Evolutionary conservation across 441 rosid genomes (phyloP), one percentile per base, ranked within the genome.

Genomic region (Sinapis alba): DNA sequence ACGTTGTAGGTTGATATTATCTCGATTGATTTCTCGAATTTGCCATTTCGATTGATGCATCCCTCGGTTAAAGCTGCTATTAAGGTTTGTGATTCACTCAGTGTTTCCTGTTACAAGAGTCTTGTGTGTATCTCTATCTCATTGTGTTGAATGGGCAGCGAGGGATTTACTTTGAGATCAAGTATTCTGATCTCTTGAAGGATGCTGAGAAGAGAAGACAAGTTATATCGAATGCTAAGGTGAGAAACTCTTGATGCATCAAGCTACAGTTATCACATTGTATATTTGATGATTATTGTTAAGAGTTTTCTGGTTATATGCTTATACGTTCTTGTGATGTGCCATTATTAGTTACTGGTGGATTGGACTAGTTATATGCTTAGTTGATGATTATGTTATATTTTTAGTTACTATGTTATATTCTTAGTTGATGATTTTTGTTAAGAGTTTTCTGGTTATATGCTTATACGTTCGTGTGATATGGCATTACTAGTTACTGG

Each of bases 101-200:
- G 45, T 41, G 30, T 53, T 66, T 19, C 15, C n/a, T 63, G 3
- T 60, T 36, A 24, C 9, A 7, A 38, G 60, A 51, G 20, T 38
- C 2, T 59, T 59, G 41, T 66, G 4, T 68, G 10, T 27, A 23
- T 38, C n/a, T n/a, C n/a, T n/a, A n/a, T n/a, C 43, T 43, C 9
- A 6, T 53, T 64, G 66, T 30, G 10, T 41, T 67, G 62, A 73
- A 51, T 16, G 50, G 13, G 68, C 91, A 91, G 99, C 89, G 97
- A 15, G 97, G 97, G 30, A 80, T 91, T 72, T 86, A 82, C 81
- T 93, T 93, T 72, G 99, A 93, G 78, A 82, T 95, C 62, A 72
- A 81, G 0, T 95, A 91, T 81, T 86, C 88, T n/a, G 84, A 78
- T 84, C 86, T 95, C 71, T 74, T 93, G 58, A 73, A 81, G 71